Evolutionary conservation across 208 protist species (phyloP), one percentile per base, ranked within the genome.

Genomic region (Leishmania lainsoni): DNA sequence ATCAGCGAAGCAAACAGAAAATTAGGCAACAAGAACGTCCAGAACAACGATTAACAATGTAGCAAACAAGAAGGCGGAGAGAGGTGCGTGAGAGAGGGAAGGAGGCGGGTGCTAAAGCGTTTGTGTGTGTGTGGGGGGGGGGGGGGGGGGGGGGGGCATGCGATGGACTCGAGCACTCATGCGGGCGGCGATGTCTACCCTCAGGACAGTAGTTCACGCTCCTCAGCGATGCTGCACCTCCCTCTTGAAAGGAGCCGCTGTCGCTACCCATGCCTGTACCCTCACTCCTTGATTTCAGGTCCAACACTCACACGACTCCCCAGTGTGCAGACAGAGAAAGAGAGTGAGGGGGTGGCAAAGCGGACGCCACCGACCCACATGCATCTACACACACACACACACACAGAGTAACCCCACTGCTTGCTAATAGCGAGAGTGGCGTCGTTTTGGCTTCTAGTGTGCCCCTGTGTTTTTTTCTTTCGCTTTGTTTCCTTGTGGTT

Each of bases 331-430:
- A 3, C 39, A 22, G 17, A 5, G 20, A 8, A 48, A 26, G 54
- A 58, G 20, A 58, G 20, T 17, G 10, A 42, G 35, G 39, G 26
- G 66, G 39, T 48, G 66, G 66, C 66, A 48, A 39, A 42, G 20
- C 66, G 9, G 66, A 48, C 48, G 16, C 35, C 45, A 56, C 70
- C 48, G 16, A 32, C 14, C 45, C 20, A 75, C 26, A 58, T 22
- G 22, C n/a, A 75, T 39, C 12, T 35, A n/a, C 70, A 74, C 69
- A 56, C 68, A 72, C 69, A 56, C 68, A 72, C 42, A 72, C 68
- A 52, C 39, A 72, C 68, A 52, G 1, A 72, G 32, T 45, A 54
- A 2, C 69, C 6, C 32, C 65, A 73, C n/a, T 51, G 35, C 16
- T 32, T 51, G 45, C 12, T 26, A 32, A 61, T 76, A 26, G 72